These are phyloP conservation scores for Yamadazyma friedrichii DNA, from an alignment of 1,139 yeast genomes.

Conservation along the genomic window DNA sequence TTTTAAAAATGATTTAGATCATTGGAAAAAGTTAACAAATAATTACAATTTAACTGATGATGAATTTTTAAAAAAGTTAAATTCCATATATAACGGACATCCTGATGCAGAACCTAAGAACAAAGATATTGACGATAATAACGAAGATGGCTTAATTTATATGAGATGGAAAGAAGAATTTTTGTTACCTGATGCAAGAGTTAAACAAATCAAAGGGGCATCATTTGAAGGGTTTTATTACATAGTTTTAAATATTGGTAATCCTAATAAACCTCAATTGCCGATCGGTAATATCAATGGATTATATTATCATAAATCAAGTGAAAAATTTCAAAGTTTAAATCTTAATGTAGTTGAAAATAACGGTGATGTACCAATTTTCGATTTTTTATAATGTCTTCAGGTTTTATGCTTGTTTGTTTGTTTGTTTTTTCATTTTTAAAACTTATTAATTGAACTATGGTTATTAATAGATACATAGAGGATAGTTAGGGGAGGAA, in stretches of 20 bases:
- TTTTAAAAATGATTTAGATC: slow-evolving; percentile 71
- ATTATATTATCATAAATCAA: slow-evolving; percentile 72
- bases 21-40: slow-evolving; percentile 79
- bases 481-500: not conserved
- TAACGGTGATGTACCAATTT: slow-evolving; percentile 19
- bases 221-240: slow-evolving; percentile 93
- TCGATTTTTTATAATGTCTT: slow-evolving; percentile 11
- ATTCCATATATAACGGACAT: slow-evolving; percentile 16
- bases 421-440: not conserved
- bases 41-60: slow-evolving; percentile 23
- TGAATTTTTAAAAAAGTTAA: slow-evolving; percentile 27
- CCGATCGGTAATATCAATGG: slow-evolving; percentile 67
- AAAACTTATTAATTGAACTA: not conserved
- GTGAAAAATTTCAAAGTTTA: slow-evolving; percentile 69
- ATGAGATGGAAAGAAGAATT: slow-evolving; percentile 97
- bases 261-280: slow-evolving; percentile 18
- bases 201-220: slow-evolving; percentile 72
- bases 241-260: slow-evolving; percentile 73
- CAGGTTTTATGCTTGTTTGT: not conserved
- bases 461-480: not conserved
- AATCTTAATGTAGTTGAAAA: slow-evolving; percentile 35
- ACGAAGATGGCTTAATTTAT: slow-evolving; percentile 49
- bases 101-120: slow-evolving; percentile 12
- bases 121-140: slow-evolving; percentile 20
- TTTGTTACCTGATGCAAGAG: slow-evolving; percentile 73